Conservation (phyloP, 2,329 filamentous ascomycete species). For the Xylariomycetidae sp. region DNA sequence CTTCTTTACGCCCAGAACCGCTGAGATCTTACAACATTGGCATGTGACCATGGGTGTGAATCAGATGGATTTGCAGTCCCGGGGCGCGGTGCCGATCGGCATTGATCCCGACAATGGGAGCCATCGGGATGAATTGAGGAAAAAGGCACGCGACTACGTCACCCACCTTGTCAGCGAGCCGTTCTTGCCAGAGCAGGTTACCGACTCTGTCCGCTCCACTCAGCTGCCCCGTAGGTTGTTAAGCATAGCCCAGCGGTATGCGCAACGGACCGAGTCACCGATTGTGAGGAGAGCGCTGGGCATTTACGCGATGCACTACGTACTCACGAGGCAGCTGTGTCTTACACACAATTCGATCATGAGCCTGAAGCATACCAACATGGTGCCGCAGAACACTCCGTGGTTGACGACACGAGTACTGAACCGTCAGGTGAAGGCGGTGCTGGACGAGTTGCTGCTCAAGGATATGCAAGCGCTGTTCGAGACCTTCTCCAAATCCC, state of each 20-base stretch:
- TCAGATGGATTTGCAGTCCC: slow-evolving; percentile 34
- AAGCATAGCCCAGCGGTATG: slow-evolving; percentile 41
- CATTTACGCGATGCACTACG: slow-evolving; percentile 50
- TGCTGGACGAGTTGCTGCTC: slow-evolving; percentile 49
- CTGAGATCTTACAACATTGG: slow-evolving; percentile 46
- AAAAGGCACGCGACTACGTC: slow-evolving; percentile 42
- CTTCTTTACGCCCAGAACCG: slow-evolving; percentile 44
- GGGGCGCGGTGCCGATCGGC: slow-evolving; percentile 43
- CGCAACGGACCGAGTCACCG: slow-evolving; percentile 30
- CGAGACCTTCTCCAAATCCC: slow-evolving; percentile 44
- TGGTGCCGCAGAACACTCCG: slow-evolving; percentile 37
- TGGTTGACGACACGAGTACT: slow-evolving; percentile 49
- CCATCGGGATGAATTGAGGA: slow-evolving; percentile 40
- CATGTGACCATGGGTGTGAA: slow-evolving; percentile 35
- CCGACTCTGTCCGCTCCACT: slow-evolving; percentile 39
- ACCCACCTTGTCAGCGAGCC: slow-evolving; percentile 43
- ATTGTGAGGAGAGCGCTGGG: slow-evolving; percentile 49
- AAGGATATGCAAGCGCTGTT: slow-evolving; percentile 47
- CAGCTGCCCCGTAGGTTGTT: slow-evolving; percentile 41
- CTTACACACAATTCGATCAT: slow-evolving; percentile 39
- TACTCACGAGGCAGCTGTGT: slow-evolving; percentile 49
- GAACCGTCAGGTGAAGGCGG: slow-evolving; percentile 49
- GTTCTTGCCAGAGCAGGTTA: slow-evolving; percentile 43
- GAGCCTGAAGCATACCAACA: slow-evolving; percentile 33
- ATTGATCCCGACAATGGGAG: slow-evolving; percentile 37